These are phyloP conservation scores for Pleurotus giganteus DNA, from an alignment of 768 basidiomycete species.

Conservation along the genomic window DNA sequence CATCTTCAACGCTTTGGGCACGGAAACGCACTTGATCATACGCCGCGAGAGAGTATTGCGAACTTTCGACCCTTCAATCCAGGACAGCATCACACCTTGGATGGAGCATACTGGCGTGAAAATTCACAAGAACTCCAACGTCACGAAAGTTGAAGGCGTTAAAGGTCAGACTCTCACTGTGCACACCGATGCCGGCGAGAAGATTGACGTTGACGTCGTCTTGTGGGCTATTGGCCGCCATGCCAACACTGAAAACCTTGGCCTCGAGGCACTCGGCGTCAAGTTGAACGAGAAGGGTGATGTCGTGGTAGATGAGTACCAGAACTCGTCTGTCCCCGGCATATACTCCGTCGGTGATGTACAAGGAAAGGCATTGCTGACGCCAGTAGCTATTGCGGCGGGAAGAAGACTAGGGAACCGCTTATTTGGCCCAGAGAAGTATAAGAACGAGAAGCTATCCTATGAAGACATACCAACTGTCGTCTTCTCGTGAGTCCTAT, in stretches of 20 bases:
- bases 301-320: constrained; percentile 87
- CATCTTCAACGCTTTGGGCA: constrained; percentile 85
- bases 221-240: constrained; percentile 95
- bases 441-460: constrained; percentile 81
- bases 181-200: constrained; percentile 70
- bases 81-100: constrained; percentile 82
- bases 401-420: constrained; percentile 87
- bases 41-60: constrained; percentile 87
- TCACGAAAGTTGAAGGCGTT: constrained; percentile 73
- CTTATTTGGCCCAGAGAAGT: constrained; percentile 84
- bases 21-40: constrained; percentile 91
- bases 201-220: constrained; percentile 80
- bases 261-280: constrained; percentile 75
- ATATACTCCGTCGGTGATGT: constrained; percentile 91
- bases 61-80: constrained; percentile 86
- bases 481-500: constrained; percentile 83
- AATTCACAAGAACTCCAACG: constrained; percentile 75
- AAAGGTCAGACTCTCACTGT: constrained; percentile 74
- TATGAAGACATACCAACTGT: constrained; percentile 94
- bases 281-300: constrained; percentile 78
- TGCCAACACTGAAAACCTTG: constrained; percentile 75
- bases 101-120: constrained; percentile 95
- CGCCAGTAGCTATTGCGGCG: constrained; percentile 97
- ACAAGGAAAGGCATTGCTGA: constrained; percentile 87
- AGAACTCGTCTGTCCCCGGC: constrained; percentile 70